Percentiles rank a stretch among this genome's conserved stretches.
These are phyloP conservation scores for Oryza australiensis DNA, from an alignment of 176 grass and related monocot species.

Conservation along the genomic window DNA sequence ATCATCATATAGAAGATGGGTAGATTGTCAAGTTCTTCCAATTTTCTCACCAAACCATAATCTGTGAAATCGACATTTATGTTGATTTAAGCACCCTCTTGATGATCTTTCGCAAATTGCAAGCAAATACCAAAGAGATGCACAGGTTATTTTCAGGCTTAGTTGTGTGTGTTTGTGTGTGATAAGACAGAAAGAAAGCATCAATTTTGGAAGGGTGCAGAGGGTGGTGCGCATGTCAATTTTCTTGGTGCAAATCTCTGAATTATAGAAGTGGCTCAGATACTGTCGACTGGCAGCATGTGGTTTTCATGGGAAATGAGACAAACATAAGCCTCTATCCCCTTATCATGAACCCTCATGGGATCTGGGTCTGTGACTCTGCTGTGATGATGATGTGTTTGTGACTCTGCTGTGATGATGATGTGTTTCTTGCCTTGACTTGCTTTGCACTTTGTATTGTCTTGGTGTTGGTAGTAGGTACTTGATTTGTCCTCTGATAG, in stretches of 20 bases:
- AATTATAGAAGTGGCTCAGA: constrained; percentile 18
- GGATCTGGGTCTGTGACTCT: background rate
- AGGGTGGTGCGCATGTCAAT: constrained; percentile 48
- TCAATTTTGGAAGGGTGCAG: constrained; percentile 28
- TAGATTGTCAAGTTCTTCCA: constrained; percentile 35
- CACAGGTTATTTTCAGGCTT: constrained; percentile 28
- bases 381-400: constrained; percentile 36
- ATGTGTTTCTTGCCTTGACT: constrained; percentile 35
- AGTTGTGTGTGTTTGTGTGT: constrained; percentile 32
- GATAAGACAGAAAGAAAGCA: constrained; percentile 27
- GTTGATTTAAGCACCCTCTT: constrained; percentile 24
- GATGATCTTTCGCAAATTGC: constrained; percentile 10
- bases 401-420: constrained; percentile 26
- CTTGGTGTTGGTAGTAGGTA: constrained; percentile 30
- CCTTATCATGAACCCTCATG: background rate
- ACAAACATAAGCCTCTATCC: background rate
- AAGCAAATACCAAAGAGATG: background rate
- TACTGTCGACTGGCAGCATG: constrained; percentile 25
- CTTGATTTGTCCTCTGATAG: constrained; percentile 25
- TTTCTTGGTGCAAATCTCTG: constrained; percentile 16
- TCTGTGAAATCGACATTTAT: constrained; percentile 40
- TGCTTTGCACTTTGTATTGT: constrained; percentile 39
- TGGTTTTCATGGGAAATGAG: constrained; percentile 44
- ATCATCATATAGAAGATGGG: constrained; percentile 3
- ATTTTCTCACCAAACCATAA: constrained; percentile 32